Conservation (phyloP, 2,329 filamentous ascomycete species). For the Paramyrothecium roridum region DNA sequence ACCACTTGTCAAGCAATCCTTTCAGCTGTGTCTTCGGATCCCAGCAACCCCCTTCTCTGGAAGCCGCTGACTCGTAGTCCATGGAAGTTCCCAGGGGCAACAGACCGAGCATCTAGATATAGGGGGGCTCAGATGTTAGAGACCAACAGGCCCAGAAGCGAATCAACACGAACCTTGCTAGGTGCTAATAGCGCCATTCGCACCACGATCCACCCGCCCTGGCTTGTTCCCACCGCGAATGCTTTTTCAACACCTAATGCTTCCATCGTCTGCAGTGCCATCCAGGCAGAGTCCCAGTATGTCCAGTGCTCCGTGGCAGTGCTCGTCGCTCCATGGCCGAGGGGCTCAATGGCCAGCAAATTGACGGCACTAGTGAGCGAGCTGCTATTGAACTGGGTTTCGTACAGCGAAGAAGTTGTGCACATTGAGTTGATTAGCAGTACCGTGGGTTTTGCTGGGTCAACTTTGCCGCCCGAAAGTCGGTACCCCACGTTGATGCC, state of each 20-base stretch:
- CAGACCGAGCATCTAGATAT: constrained; percentile 40
- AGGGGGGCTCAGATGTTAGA: constrained; percentile 4
- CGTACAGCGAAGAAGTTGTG: constrained; percentile 44
- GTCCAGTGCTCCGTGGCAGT: constrained; percentile 45
- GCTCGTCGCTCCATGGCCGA: constrained; percentile 48
- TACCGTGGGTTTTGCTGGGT: constrained; percentile 47
- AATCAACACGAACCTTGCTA: constrained; percentile 32
- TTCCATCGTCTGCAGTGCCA: constrained; percentile 55
- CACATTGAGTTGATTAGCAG: constrained; percentile 52
- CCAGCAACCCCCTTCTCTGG: constrained; percentile 46
- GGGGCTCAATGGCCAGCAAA: constrained; percentile 49
- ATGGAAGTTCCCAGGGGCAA: constrained; percentile 48
- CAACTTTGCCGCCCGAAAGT: constrained; percentile 35
- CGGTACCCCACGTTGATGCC: constrained; percentile 44
- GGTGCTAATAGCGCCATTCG: constrained; percentile 50
- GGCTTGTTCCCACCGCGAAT: constrained; percentile 48
- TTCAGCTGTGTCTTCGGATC: constrained; percentile 38
- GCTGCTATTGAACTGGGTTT: constrained; percentile 37
- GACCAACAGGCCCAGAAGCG: neutral
- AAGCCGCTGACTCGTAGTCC: constrained; percentile 47
- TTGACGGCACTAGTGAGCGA: constrained; percentile 39
- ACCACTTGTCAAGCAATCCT: constrained; percentile 41
- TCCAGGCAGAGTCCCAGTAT: constrained; percentile 52
- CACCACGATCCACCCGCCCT: constrained; percentile 48
- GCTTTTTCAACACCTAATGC: constrained; percentile 43